Evolutionary conservation across 768 basidiomycete genomes (phyloP).

Genomic region (Suillus luteus): DNA sequence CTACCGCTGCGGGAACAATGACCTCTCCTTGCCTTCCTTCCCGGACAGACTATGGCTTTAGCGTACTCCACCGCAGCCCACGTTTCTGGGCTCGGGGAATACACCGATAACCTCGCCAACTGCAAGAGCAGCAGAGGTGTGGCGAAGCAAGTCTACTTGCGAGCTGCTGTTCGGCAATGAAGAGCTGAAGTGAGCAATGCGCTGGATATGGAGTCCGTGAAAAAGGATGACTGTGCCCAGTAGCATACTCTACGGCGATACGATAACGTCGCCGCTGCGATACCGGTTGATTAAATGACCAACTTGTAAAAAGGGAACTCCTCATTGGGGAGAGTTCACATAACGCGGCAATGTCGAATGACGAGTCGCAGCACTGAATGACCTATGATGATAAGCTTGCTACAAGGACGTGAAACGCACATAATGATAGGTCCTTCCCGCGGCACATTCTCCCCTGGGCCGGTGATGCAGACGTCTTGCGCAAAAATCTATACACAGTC

Average conservation of each 20-base stretch:
- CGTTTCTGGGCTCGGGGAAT: conserved; percentile 61
- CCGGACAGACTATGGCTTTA: conserved; percentile 38
- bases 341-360: conserved; percentile 56
- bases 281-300: neutral
- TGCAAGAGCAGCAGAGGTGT: conserved; percentile 58
- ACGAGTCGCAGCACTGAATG: conserved; percentile 55
- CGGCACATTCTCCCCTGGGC: conserved; percentile 53
- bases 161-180: neutral
- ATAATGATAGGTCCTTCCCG: conserved; percentile 59
- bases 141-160: conserved; percentile 52
- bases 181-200: conserved; percentile 46
- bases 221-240: conserved; percentile 75
- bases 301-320: neutral
- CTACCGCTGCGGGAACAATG: conserved; percentile 66
- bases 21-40: conserved; percentile 32
- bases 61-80: conserved; percentile 73
- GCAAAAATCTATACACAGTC: conserved; percentile 59
- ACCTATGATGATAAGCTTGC: neutral
- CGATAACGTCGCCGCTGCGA: conserved; percentile 56
- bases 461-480: conserved; percentile 58
- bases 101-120: conserved; percentile 60
- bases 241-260: conserved; percentile 57
- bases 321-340: conserved; percentile 29
- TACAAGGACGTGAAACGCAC: conserved; percentile 35
- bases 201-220: conserved; percentile 54